phyloP scores from a whole-genome alignment of 2,329 filamentous ascomycete genomes.

The Exutisphaerella laricina region DNA sequence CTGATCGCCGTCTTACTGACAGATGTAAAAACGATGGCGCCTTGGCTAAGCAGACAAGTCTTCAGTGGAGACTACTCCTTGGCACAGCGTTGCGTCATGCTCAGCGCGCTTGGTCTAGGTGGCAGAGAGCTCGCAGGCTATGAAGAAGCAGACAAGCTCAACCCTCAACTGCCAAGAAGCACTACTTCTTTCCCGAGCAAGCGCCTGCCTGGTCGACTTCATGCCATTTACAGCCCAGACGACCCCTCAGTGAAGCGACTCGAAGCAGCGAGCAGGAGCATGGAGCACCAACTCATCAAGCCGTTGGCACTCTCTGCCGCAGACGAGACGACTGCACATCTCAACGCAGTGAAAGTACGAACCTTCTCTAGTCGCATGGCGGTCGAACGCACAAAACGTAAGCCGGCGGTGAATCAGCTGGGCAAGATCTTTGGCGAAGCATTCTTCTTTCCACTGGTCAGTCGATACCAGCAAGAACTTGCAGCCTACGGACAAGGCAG shows the following conservation, averaged over 20 bases:
- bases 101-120: constrained; percentile 74
- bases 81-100: constrained; percentile 72
- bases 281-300: constrained; percentile 68
- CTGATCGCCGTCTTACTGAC: constrained; percentile 77
- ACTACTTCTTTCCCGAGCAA: constrained; percentile 67
- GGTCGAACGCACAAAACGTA: constrained; percentile 52
- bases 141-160: constrained; percentile 49
- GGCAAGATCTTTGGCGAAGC: constrained; percentile 66
- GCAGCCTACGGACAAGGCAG: constrained; percentile 32
- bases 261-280: constrained; percentile 59
- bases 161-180: constrained; percentile 27
- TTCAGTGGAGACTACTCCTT: constrained; percentile 91
- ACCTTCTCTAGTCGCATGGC: constrained; percentile 78
- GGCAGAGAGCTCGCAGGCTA: constrained; percentile 81
- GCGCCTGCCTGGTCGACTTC: constrained; percentile 65
- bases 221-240: constrained; percentile 57
- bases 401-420: constrained; percentile 65
- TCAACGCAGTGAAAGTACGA: constrained; percentile 74
- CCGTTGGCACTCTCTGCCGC: constrained; percentile 78
- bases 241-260: constrained; percentile 50
- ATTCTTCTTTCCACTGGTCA: constrained; percentile 84
- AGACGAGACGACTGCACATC: constrained; percentile 69
- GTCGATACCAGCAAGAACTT: constrained; percentile 51
- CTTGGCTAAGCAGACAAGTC: constrained; percentile 77
- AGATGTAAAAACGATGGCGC: constrained; percentile 69